Evolutionary conservation across 441 rosid species (phyloP), one percentile per base, ranked within the genome.

Genomic region (Corymbia calophylla): DNA sequence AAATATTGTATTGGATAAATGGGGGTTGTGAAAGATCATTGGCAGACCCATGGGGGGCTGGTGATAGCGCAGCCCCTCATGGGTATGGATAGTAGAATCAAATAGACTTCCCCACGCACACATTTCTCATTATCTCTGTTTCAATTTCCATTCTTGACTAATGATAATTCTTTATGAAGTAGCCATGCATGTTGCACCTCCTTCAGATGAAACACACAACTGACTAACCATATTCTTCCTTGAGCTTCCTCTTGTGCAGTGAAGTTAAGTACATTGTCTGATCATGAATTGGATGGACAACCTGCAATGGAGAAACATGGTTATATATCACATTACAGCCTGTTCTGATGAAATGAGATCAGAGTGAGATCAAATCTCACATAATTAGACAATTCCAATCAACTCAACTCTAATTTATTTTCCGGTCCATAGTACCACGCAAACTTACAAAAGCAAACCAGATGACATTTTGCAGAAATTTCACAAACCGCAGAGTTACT

Each of bases 221-320:
- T 54, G 66, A 89, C 87, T 27, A 16, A 89, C 90, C 90, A 66
- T 86, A 89, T 89, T 89, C 86, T 51, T 89, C 90, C 77, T 89
- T 89, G 27, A 89, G 88, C 88, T 89, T 89, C 85, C 64, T 89
- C 88, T 89, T 89, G 87, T 89, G 90, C 88, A 86, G 86, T 56
- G n/a, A 53, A 14, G 90, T 89, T 81, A 89, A 89, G 88, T 85
- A 89, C 68, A 86, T 84, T 15, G 90, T 89, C 64, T 85, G 88
- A 84, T 86, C 90, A 66, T 89, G 90, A 49, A 89, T 89, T 62
- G 88, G 90, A 86, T 89, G 88, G 81, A 62, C 29, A 68, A 89
- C 90, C 90, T 89, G 90, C 86, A 66, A 64, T 56, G n/a, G 18
- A 77, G 84, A 77, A 66, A 53, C 87, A 62, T 60, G 81, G 62